Percentiles rank a stretch among this genome's conserved stretches.
phyloP scores from a whole-genome alignment of 2,329 filamentous ascomycete genomes.

The Scopulariopsis brevicaulis region DNA sequence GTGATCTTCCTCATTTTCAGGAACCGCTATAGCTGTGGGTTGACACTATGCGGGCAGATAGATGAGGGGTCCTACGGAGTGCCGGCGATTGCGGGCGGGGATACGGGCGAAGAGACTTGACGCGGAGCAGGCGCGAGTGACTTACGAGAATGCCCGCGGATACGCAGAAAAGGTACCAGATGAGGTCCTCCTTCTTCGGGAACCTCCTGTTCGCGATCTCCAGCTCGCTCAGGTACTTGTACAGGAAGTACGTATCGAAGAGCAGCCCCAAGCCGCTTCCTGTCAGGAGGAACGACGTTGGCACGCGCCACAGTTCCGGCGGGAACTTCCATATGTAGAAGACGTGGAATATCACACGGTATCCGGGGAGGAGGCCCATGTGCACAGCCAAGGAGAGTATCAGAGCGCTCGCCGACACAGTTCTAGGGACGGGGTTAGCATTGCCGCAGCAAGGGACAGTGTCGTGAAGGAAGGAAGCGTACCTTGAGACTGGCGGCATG shows the following conservation, averaged over 20 bases:
- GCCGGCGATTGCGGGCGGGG: slow-evolving; percentile 29
- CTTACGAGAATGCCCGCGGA: slow-evolving; percentile 68
- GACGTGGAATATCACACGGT: slow-evolving; percentile 40
- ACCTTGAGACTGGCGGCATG: slow-evolving; percentile 29
- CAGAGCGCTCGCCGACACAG: slow-evolving; percentile 51
- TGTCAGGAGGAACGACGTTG: slow-evolving; percentile 29
- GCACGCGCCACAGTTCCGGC: slow-evolving; percentile 30
- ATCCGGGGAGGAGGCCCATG: slow-evolving; percentile 36
- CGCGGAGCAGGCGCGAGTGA: slow-evolving; percentile 12
- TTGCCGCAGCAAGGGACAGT: neutral
- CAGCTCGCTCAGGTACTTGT: slow-evolving; percentile 63
- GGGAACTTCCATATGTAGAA: slow-evolving; percentile 38
- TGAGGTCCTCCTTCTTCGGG: slow-evolving; percentile 61
- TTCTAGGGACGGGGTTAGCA: slow-evolving; percentile 35
- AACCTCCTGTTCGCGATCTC: slow-evolving; percentile 66
- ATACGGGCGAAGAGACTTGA: slow-evolving; percentile 3
- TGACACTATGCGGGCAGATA: slow-evolving; percentile 67
- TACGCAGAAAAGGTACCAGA: slow-evolving; percentile 71
- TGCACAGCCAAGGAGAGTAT: slow-evolving; percentile 48
- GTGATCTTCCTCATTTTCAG: slow-evolving; percentile 75
- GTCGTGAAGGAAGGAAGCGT: slow-evolving; percentile 10
- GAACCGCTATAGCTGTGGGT: slow-evolving; percentile 69
- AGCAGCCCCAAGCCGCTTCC: slow-evolving; percentile 36
- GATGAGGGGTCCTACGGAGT: slow-evolving; percentile 32
- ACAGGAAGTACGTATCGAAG: slow-evolving; percentile 67